A percentile compares a stretch with the other conserved stretches of the same genome.
phyloP scores from a whole-genome alignment of 1,284 basidiomycete species.

The Serendipita sp. region DNA sequence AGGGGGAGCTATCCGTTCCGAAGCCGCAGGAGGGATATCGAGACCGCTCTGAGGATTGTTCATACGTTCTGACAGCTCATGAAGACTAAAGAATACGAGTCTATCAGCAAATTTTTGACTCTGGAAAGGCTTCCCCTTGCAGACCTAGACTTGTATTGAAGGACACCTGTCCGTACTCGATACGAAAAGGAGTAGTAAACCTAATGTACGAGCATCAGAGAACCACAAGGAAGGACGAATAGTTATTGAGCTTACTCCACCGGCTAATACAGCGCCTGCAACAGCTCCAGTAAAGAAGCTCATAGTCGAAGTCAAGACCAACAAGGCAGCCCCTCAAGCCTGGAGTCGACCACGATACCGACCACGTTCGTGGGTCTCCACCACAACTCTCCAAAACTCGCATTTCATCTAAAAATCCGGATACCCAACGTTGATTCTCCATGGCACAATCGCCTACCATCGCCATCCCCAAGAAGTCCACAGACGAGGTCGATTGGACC shows the following conservation, averaged over 20 bases:
- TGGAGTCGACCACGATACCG: neutral
- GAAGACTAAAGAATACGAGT: slow-evolving; percentile 6
- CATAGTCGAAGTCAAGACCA: slow-evolving; percentile 1
- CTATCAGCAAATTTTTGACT: neutral
- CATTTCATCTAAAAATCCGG: too few relatives aligned
- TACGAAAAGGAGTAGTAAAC: slow-evolving; percentile 13
- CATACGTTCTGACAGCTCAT: slow-evolving; percentile 8
- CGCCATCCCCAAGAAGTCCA: slow-evolving; percentile 62
- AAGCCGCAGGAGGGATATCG: slow-evolving; percentile 6
- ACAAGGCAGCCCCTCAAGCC: neutral
- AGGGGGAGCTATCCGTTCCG: slow-evolving; percentile 8
- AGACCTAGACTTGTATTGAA: slow-evolving; percentile 7
- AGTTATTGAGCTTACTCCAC: slow-evolving; percentile 6
- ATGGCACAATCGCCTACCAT: slow-evolving; percentile 71
- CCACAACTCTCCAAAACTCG: neutral
- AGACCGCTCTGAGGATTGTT: slow-evolving; percentile 1
- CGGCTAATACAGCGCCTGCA: slow-evolving; percentile 10
- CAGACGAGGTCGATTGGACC: slow-evolving; percentile 86
- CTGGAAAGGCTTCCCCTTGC: neutral
- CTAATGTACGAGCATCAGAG: neutral
- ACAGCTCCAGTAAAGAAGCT: slow-evolving; percentile 11
- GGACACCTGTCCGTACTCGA: slow-evolving; percentile 7
- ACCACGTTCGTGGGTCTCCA: neutral
- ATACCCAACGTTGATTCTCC: neutral
- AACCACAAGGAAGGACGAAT: neutral